These are phyloP conservation scores for Avena insularis DNA, from an alignment of 176 grass and related monocot genomes.

Conservation along the genomic window DNA sequence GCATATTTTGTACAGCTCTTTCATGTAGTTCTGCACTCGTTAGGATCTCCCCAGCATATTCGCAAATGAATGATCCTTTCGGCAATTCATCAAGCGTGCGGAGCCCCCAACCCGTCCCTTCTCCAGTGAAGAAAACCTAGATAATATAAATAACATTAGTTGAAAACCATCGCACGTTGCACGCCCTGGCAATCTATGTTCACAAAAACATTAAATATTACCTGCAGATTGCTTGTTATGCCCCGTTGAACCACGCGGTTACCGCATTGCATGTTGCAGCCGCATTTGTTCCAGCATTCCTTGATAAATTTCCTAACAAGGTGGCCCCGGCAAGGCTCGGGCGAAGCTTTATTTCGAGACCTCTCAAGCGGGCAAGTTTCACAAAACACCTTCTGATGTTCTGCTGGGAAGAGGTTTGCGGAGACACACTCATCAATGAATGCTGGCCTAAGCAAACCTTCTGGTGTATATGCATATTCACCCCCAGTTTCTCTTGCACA, in stretches of 20 bases:
- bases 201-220: slow-evolving; percentile 31
- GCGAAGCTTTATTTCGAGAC: slow-evolving; percentile 47
- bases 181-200: not conserved
- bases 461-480: slow-evolving; percentile 64
- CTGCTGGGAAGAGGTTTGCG: slow-evolving; percentile 42
- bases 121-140: slow-evolving; percentile 69
- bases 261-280: slow-evolving; percentile 68
- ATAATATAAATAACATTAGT: not conserved
- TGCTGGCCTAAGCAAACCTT: slow-evolving; percentile 58
- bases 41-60: slow-evolving; percentile 77
- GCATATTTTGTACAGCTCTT: slow-evolving; percentile 48
- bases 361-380: slow-evolving; percentile 58
- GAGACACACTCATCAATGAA: slow-evolving; percentile 67
- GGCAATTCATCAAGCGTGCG: slow-evolving; percentile 64
- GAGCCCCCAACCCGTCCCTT: slow-evolving; percentile 74
- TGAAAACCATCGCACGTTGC: not conserved
- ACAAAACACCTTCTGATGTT: slow-evolving; percentile 51
- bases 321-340: slow-evolving; percentile 62
- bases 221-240: slow-evolving; percentile 60
- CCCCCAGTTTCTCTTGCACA: slow-evolving; percentile 68
- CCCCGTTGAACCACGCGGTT: slow-evolving; percentile 80
- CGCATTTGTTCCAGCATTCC: slow-evolving; percentile 81
- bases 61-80: slow-evolving; percentile 71
- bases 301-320: slow-evolving; percentile 65
- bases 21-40: slow-evolving; percentile 60